Evolutionary conservation across 192 early-diverging fungal genomes (phyloP).

Genomic region (Funneliformis geosporum): DNA sequence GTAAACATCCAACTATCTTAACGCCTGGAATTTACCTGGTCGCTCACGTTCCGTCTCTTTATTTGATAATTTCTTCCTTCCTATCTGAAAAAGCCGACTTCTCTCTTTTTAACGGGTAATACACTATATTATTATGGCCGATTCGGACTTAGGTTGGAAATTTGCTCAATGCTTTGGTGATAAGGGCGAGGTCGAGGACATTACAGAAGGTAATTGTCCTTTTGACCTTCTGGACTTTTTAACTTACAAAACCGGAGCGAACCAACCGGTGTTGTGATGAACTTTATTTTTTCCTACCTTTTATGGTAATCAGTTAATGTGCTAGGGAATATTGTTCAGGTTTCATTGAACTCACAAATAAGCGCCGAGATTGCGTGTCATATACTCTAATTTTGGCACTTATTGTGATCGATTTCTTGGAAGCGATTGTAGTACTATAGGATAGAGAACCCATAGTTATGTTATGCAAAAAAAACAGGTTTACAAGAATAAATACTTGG

Average conservation of each 20-base stretch:
- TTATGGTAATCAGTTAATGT: neutral
- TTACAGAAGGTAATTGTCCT: slow-evolving; percentile 88
- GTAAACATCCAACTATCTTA: slow-evolving; percentile 22
- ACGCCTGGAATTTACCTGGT: slow-evolving; percentile 22
- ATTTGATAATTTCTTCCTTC: slow-evolving; percentile 12
- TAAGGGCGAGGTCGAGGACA: slow-evolving; percentile 97
- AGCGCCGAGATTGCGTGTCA: neutral
- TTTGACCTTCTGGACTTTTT: slow-evolving; percentile 7
- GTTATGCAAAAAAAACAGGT: neutral
- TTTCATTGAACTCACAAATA: neutral
- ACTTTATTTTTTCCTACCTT: neutral
- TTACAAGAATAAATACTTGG: neutral
- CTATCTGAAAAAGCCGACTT: neutral
- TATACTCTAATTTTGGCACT: neutral
- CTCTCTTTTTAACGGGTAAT: slow-evolving; percentile 19
- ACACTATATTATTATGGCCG: slow-evolving; percentile 30
- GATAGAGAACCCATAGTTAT: neutral
- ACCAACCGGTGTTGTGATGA: neutral
- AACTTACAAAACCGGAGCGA: slow-evolving; percentile 4
- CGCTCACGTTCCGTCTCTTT: slow-evolving; percentile 13
- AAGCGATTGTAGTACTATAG: neutral
- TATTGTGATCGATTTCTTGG: neutral
- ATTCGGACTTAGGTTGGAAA: slow-evolving; percentile 66
- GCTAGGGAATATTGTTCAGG: neutral
- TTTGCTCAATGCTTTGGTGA: slow-evolving; percentile 99